A percentile compares a stretch with the other conserved stretches of the same genome.
phyloP scores from a whole-genome alignment of 2,329 filamentous ascomycete species.

The Didymosphaeria variabile region DNA sequence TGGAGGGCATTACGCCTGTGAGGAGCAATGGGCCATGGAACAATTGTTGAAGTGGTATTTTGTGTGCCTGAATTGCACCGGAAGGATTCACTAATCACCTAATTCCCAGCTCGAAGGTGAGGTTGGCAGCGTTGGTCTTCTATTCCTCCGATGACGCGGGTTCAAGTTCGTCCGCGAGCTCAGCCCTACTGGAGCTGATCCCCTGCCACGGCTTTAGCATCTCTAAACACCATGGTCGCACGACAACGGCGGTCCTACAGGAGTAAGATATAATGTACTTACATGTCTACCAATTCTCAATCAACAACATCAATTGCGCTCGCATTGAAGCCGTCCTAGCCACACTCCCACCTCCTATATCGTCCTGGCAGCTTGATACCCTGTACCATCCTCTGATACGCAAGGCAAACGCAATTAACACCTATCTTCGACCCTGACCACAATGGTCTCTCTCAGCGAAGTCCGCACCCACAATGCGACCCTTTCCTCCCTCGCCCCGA shows the following conservation, averaged over 20 bases:
- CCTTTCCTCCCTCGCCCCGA: constrained; percentile 34
- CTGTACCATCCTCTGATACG: too few relatives aligned
- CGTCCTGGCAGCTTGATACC: not conserved
- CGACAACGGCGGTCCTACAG: not conserved
- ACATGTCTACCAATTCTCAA: not conserved
- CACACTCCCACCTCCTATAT: not conserved
- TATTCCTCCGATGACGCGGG: not conserved
- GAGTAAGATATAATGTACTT: not conserved
- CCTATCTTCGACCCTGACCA: not conserved
- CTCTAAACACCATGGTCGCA: not conserved
- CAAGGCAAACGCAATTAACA: not conserved
- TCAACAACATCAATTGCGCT: not conserved
- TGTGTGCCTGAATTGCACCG: not conserved
- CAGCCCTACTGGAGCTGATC: not conserved
- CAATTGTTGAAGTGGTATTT: too few relatives aligned
- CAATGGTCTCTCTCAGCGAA: constrained; percentile 31
- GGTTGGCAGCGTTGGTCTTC: not conserved
- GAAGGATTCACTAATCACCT: not conserved
- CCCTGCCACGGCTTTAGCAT: not conserved
- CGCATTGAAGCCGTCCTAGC: too few relatives aligned
- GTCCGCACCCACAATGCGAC: constrained; percentile 38
- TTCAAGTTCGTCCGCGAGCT: not conserved
- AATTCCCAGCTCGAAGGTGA: not conserved
- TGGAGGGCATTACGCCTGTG: not conserved
- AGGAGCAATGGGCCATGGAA: not conserved